A percentile compares a stretch with the other conserved stretches of the same genome.
Evolutionary conservation across 345 rosid species (phyloP).

Genomic region (Barbarea vulgaris): DNA sequence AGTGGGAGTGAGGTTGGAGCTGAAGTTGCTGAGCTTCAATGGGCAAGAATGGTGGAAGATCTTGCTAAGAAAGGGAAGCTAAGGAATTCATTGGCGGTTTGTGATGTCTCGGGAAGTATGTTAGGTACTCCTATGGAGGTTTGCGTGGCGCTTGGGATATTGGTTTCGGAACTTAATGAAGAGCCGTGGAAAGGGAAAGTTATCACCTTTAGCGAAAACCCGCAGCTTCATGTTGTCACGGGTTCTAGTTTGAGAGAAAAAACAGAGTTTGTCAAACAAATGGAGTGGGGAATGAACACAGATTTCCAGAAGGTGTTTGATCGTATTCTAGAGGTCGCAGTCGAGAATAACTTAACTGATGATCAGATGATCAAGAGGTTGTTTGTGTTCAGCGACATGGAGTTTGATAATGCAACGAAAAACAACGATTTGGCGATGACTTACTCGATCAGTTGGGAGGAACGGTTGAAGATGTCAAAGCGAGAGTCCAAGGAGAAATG

Average conservation of each 20-base stretch:
- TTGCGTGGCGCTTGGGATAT: conserved; percentile 56
- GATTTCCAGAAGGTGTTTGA: conserved; percentile 63
- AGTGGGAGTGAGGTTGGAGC: conserved; percentile 22
- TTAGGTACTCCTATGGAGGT: conserved; percentile 55
- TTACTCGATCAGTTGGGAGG: background rate
- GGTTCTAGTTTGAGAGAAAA: conserved; percentile 45
- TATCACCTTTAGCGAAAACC: conserved; percentile 51
- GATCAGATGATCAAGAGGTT: conserved; percentile 63
- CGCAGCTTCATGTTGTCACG: conserved; percentile 44
- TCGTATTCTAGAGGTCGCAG: conserved; percentile 50
- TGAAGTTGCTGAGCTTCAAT: conserved; percentile 57
- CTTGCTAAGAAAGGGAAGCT: conserved; percentile 50
- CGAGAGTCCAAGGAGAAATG: conserved; percentile 24
- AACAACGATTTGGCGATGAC: no score
- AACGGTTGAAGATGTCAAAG: background rate
- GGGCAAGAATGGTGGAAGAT: conserved; percentile 70
- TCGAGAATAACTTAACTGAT: conserved; percentile 41
- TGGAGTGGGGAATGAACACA: conserved; percentile 45
- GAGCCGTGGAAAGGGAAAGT: conserved; percentile 73
- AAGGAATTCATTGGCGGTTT: conserved; percentile 53
- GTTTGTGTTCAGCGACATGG: conserved; percentile 77
- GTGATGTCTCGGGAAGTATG: conserved; percentile 66
- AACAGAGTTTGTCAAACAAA: conserved; percentile 38
- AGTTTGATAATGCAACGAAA: conserved; percentile 46
- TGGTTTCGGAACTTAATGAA: conserved; percentile 56